Evolutionary conservation across 495 filamentous ascomycete species (phyloP).

Genomic region (Mytilinidion resinicola): DNA sequence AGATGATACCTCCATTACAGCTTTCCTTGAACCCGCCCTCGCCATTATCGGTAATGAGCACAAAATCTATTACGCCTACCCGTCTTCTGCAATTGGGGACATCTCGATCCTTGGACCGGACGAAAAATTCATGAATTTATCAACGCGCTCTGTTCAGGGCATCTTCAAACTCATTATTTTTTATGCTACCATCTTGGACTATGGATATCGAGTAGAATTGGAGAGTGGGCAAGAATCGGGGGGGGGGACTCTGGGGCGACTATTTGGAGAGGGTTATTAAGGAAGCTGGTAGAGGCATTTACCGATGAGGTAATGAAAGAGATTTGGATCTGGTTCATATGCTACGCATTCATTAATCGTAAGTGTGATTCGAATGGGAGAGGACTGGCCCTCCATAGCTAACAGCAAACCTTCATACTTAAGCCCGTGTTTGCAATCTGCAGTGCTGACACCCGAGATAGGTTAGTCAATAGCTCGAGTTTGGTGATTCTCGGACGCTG

Average conservation of each 20-base stretch:
- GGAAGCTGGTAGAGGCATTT: constrained; percentile 1
- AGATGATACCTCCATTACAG: constrained; percentile 5
- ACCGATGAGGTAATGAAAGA: constrained; percentile 1
- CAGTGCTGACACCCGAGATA: too few species aligned
- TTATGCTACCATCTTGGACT: constrained; percentile 15
- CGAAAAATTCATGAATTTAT: constrained; percentile 4
- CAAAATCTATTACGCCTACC: constrained; percentile 20
- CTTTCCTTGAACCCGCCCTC: constrained; percentile 14
- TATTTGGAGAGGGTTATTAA: constrained; percentile 2
- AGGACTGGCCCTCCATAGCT: too few species aligned
- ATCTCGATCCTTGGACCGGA: constrained; percentile 16
- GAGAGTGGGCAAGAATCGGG: neutral
- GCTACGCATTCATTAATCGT: neutral
- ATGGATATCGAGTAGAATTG: neutral
- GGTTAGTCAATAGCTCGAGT: too few species aligned
- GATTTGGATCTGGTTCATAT: neutral
- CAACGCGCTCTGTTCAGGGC: constrained; percentile 11
- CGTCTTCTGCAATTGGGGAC: constrained; percentile 1
- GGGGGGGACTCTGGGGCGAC: constrained; percentile 2
- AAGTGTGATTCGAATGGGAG: too few species aligned
- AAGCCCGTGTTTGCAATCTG: too few species aligned
- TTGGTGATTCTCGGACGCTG: too few species aligned
- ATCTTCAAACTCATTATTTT: constrained; percentile 11
- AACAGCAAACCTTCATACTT: too few species aligned
- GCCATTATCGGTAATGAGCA: constrained; percentile 20